phyloP scores from a whole-genome alignment of 2,329 filamentous ascomycete genomes.

The Thielaviopsis ethacetica region DNA sequence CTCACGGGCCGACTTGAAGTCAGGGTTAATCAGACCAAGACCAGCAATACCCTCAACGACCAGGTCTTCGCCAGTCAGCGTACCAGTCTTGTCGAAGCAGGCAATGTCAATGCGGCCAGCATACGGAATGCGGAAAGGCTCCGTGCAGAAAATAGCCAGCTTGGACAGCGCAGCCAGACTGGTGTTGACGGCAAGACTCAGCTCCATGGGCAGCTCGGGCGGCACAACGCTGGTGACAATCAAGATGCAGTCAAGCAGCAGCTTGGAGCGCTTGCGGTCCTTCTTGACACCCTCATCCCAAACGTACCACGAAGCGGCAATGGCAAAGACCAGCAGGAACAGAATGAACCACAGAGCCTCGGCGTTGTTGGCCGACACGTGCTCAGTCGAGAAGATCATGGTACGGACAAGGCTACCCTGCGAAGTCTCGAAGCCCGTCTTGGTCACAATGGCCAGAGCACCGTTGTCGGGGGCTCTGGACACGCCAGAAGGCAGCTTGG shows the following conservation, averaged over 20 bases:
- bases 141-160: slow-evolving; percentile 95
- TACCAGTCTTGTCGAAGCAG: slow-evolving; percentile 98
- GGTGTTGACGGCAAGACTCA: slow-evolving; percentile 94
- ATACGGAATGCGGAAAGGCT: slow-evolving; percentile 95
- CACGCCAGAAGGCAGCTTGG: slow-evolving; percentile 59
- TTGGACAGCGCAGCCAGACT: slow-evolving; percentile 88
- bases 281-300: slow-evolving; percentile 92
- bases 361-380: slow-evolving; percentile 93
- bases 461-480: slow-evolving; percentile 80
- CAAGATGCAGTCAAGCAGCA: slow-evolving; percentile 89
- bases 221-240: slow-evolving; percentile 97
- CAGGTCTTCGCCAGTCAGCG: slow-evolving; percentile 86
- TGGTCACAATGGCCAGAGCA: slow-evolving; percentile 83
- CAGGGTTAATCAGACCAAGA: slow-evolving; percentile 48
- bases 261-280: slow-evolving; percentile 93
- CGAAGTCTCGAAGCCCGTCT: slow-evolving; percentile 97
- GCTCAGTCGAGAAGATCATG: slow-evolving; percentile 99
- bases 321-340: slow-evolving; percentile 87
- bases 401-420: slow-evolving; percentile 94
- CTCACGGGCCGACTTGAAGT: slow-evolving; percentile 48
- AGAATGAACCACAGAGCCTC: slow-evolving; percentile 96
- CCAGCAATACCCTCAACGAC: slow-evolving; percentile 96
- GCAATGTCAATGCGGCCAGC: slow-evolving; percentile 90
- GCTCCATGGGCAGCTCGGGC: slow-evolving; percentile 96
- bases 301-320: slow-evolving; percentile 97